Conservation (phyloP, 2,329 filamentous ascomycete genomes). For the Claviceps arundinis region DNA sequence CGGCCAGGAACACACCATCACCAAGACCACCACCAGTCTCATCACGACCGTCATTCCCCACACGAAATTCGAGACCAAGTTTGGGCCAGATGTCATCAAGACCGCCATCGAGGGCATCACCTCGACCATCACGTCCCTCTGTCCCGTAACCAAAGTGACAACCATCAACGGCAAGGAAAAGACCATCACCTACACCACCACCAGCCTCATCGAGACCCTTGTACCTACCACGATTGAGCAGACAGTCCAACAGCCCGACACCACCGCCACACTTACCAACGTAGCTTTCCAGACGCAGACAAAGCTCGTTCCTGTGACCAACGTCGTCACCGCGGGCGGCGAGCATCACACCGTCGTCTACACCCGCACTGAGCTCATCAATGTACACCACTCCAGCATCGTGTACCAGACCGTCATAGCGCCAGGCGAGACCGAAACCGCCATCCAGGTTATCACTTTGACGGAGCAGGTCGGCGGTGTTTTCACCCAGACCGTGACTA, state of each 20-base stretch:
- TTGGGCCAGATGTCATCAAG: constrained; percentile 19
- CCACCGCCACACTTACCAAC: constrained; percentile 7
- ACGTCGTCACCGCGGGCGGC: constrained; percentile 22
- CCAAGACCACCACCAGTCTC: background rate
- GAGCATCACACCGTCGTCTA: constrained; percentile 13
- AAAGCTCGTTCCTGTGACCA: constrained; percentile 17
- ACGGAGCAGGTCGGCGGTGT: constrained; percentile 28
- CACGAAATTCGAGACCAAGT: constrained; percentile 10
- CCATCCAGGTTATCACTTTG: constrained; percentile 22
- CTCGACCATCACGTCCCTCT: constrained; percentile 28
- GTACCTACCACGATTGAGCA: constrained; percentile 23
- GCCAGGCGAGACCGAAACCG: constrained; percentile 23
- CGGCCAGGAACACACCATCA: background rate
- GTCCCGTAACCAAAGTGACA: constrained; percentile 30
- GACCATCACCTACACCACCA: constrained; percentile 25
- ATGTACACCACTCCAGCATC: constrained; percentile 16
- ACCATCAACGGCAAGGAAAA: constrained; percentile 26
- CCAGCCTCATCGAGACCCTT: constrained; percentile 21
- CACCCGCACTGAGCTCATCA: constrained; percentile 15
- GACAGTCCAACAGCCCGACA: constrained; percentile 6
- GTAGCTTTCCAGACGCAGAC: constrained; percentile 27
- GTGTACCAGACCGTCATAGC: constrained; percentile 23
- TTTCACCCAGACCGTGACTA: constrained; percentile 27
- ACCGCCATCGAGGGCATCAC: constrained; percentile 22
- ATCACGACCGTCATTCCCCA: background rate